Conservation (phyloP, 1,284 basidiomycete genomes). For the Ganoderma multipileum region DNA sequence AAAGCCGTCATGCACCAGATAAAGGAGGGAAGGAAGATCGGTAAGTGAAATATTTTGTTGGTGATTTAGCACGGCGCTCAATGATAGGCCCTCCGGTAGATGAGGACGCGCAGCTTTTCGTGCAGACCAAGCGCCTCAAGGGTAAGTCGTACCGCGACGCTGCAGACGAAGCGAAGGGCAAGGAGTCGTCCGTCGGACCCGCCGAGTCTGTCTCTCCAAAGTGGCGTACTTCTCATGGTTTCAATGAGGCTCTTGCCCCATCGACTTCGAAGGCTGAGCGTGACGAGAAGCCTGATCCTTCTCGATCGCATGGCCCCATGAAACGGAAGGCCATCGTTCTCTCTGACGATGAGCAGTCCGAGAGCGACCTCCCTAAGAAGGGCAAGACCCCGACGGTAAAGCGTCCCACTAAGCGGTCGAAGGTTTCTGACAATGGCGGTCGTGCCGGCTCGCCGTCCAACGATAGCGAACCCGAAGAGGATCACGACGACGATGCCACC, state of each 20-base stretch:
- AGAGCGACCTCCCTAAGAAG: conserved; percentile 28
- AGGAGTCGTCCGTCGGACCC: conserved; percentile 3
- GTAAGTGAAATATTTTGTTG: conserved; percentile 44
- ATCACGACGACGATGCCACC: conserved; percentile 32
- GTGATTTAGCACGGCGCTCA: background rate
- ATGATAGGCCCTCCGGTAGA: conserved; percentile 40
- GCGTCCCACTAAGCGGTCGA: conserved; percentile 32
- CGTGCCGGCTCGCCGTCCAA: conserved; percentile 44
- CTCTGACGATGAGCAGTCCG: conserved; percentile 51
- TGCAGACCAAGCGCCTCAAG: conserved; percentile 72
- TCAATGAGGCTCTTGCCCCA: too few species aligned
- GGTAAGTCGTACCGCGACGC: conserved; percentile 74
- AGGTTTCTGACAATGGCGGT: conserved; percentile 39
- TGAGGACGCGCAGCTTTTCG: conserved; percentile 53
- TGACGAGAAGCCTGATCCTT: conserved; percentile 43
- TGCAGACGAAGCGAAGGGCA: conserved; percentile 42
- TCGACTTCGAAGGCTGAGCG: conserved; percentile 41
- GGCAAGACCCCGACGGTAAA: conserved; percentile 32
- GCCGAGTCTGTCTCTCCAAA: conserved; percentile 22
- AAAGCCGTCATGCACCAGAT: conserved; percentile 67
- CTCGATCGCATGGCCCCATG: conserved; percentile 37
- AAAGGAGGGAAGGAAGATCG: conserved; percentile 60
- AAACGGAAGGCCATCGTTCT: conserved; percentile 50
- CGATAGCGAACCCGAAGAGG: conserved; percentile 35
- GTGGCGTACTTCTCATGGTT: too few species aligned